Conservation (phyloP, 192 early-diverging fungal species). For the Helicostylum pulchrum region DNA sequence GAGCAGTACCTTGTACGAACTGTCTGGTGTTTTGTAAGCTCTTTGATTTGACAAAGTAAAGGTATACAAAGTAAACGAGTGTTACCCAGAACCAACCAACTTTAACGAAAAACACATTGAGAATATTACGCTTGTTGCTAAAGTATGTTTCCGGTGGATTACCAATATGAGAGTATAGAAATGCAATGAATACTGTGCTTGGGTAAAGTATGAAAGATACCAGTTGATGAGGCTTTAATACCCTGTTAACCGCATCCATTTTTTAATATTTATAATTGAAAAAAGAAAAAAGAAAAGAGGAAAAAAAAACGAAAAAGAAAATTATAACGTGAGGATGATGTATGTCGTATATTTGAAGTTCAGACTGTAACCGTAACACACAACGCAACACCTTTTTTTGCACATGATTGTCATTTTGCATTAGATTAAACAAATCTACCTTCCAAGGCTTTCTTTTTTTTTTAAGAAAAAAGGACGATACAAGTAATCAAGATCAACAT, state of each 20-base stretch:
- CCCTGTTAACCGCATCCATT: conserved; percentile 1
- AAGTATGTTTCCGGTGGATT: conserved; percentile 41
- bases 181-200: conserved; percentile 13
- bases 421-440: too few species aligned
- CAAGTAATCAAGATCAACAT: too few species aligned
- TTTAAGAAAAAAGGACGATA: too few species aligned
- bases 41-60: conserved; percentile 39
- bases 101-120: conserved; percentile 82
- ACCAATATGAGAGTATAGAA: conserved; percentile 8
- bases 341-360: too few species aligned
- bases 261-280: too few species aligned
- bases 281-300: neutral
- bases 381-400: too few species aligned
- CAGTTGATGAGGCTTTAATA: conserved; percentile 30
- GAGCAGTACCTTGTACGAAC: conserved; percentile 29
- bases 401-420: too few species aligned
- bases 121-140: conserved; percentile 67
- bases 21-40: conserved; percentile 20
- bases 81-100: conserved; percentile 88
- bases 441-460: too few species aligned
- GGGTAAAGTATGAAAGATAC: conserved; percentile 10
- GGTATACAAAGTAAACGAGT: conserved; percentile 50
- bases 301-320: neutral
- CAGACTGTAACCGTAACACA: too few species aligned
- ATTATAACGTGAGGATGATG: neutral